Conservation (phyloP, 352 stramenopile genomes). For the Globisporangium heterothallicum region DNA sequence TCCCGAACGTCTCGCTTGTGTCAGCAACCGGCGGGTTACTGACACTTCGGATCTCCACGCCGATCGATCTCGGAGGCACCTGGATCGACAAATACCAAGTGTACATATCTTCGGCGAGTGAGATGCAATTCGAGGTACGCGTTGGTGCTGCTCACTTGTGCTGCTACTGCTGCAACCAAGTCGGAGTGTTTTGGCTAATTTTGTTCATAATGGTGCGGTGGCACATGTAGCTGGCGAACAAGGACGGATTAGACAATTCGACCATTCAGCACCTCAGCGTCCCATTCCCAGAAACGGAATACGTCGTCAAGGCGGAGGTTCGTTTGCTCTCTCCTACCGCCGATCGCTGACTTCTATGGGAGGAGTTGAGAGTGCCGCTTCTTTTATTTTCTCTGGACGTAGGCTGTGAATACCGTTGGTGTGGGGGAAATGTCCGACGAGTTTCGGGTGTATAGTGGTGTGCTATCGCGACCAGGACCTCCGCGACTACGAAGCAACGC, state of each 20-base stretch:
- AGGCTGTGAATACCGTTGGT: constrained; percentile 43
- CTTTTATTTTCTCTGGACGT: neutral
- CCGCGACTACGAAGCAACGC: constrained; percentile 22
- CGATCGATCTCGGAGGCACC: constrained; percentile 36
- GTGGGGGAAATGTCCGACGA: constrained; percentile 21
- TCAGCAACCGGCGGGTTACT: constrained; percentile 43
- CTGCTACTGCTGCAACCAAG: too few relatives aligned
- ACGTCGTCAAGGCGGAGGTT: constrained; percentile 35
- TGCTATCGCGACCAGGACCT: constrained; percentile 33
- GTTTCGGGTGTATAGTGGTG: constrained; percentile 25
- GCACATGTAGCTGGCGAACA: constrained; percentile 1
- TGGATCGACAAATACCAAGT: constrained; percentile 31
- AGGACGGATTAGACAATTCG: constrained; percentile 6
- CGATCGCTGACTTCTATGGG: neutral
- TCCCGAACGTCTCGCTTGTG: constrained; percentile 16
- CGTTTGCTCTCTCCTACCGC: neutral
- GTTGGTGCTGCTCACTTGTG: neutral
- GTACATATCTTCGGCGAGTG: constrained; percentile 3
- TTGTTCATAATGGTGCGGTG: neutral
- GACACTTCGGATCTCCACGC: constrained; percentile 20
- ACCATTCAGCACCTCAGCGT: constrained; percentile 32
- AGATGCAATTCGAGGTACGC: constrained; percentile 5
- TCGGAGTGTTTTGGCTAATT: neutral
- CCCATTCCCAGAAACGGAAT: constrained; percentile 23
- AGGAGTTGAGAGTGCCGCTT: neutral